Evolutionary conservation across 345 rosid species (phyloP), one percentile per base, ranked within the genome.

Genomic region (Microthlaspi erraticum): DNA sequence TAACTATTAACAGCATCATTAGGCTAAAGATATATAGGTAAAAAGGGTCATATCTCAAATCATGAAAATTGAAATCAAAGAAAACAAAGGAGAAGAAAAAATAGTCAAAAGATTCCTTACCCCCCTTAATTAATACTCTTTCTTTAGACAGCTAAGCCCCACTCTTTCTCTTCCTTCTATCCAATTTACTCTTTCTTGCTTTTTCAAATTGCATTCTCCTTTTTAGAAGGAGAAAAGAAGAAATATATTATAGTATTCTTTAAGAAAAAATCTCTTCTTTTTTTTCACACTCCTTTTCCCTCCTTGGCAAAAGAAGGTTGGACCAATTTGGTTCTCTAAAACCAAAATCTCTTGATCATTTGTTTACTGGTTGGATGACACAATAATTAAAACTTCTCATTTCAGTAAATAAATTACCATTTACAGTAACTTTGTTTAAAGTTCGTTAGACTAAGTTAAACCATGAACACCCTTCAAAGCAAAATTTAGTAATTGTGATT

Each of bases 91-190:
- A 54, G 56, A 45, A 39, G 50, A 58, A 65, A 66, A 49, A 37
- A 20, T 17, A 57, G 70, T 73, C 66, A 73, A 73, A 73, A 74
- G 68, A 66, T 67, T 74, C 68, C 68, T 74, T 51, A 16, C 73
- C 73, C 29, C 29, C 56, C 77, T 60, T 34, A 60, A 60, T 60
- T 74, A 60, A 64, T 46, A 65, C 56, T 49, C 55, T 41, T 36
- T 58, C 34, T 43, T 51, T 49, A 50, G 61, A 74, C 78, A 74
- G 78, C 72, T 50, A 74, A 74, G 73, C 78, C 68, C 73, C 73
- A 67, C 78, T 20, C 68, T 72, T 44, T 54, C 26, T 53, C 63
- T 72, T 43, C 29, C 45, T 71, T 71, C 39, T 23, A 54, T 72
- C 76, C 57, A 44, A 45, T 54, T 63, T 71, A 43, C 61, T 72